Conservation (phyloP, 495 filamentous ascomycete species). For the Talaromyces ruber region DNA sequence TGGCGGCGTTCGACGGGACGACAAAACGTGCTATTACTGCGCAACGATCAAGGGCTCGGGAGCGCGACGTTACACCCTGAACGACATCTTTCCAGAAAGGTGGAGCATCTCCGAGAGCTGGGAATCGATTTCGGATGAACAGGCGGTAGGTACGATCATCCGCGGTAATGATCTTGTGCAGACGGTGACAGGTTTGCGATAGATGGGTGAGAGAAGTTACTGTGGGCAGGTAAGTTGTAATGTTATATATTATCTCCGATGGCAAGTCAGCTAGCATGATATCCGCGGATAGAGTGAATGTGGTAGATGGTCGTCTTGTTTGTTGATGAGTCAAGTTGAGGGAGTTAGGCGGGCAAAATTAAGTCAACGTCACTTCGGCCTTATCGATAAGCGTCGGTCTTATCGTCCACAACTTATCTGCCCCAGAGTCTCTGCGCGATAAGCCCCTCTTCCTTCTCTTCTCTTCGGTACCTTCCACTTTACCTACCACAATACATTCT, state of each 20-base stretch:
- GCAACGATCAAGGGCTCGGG: constrained; percentile 50
- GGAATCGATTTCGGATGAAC: constrained; percentile 48
- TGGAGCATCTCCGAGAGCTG: constrained; percentile 24
- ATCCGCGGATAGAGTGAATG: background rate
- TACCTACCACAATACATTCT: background rate
- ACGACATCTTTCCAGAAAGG: constrained; percentile 44
- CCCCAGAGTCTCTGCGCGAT: background rate
- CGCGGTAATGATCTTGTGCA: constrained; percentile 38
- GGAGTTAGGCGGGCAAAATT: background rate
- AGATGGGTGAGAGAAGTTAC: constrained; percentile 39
- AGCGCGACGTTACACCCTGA: constrained; percentile 48
- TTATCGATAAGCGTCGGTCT: background rate
- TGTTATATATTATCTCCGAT: constrained; percentile 50
- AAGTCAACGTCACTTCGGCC: background rate
- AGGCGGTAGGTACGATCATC: constrained; percentile 45
- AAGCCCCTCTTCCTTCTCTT: background rate
- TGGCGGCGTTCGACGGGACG: constrained; percentile 27
- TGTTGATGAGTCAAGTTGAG: background rate
- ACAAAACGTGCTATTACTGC: constrained; percentile 49
- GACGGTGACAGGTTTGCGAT: constrained; percentile 38
- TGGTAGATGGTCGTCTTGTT: background rate
- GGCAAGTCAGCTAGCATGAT: constrained; percentile 46
- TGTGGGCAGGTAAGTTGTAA: constrained; percentile 44
- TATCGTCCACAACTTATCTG: background rate
- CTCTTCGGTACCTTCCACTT: background rate